These are phyloP conservation scores for Wallacemonas sp. DNA, from an alignment of 208 protist species.

Conservation along the genomic window DNA sequence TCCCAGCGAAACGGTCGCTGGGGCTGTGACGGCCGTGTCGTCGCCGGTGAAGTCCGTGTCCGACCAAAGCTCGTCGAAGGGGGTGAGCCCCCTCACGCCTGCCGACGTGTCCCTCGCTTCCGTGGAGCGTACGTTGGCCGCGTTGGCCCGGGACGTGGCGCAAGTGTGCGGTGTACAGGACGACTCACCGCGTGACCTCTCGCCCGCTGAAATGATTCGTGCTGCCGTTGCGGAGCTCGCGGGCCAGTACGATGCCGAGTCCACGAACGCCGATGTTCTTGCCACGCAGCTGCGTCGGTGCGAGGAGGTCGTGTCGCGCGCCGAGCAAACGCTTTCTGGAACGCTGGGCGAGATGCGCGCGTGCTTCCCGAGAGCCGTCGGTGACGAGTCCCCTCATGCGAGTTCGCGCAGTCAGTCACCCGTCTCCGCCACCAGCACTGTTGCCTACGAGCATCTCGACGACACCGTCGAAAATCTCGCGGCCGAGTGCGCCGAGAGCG, in stretches of 20 bases:
- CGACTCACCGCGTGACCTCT: neutral
- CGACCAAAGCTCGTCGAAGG: neutral
- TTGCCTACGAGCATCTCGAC: constrained; percentile 5
- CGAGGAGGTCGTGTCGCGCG: neutral
- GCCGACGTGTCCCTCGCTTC: neutral
- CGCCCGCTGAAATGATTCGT: neutral
- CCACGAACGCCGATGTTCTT: constrained; percentile 2
- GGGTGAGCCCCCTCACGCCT: neutral
- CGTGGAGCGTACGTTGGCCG: neutral
- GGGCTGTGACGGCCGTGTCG: no score
- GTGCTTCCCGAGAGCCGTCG: neutral
- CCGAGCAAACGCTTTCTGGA: neutral
- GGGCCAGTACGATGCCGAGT: neutral
- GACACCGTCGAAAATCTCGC: neutral
- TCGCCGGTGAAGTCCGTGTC: neutral
- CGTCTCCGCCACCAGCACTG: constrained; percentile 2
- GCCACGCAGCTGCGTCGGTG: neutral
- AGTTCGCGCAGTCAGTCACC: constrained; percentile 1
- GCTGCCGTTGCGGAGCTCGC: neutral
- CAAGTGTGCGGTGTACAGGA: neutral
- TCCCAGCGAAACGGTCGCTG: no score
- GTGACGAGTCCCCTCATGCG: neutral
- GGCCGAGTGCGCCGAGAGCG: neutral
- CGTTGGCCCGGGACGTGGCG: neutral
- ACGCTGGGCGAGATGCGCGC: neutral